These are phyloP conservation scores for Microsporum ferrugineum DNA, from an alignment of 2,329 filamentous ascomycete species.

Conservation along the genomic window DNA sequence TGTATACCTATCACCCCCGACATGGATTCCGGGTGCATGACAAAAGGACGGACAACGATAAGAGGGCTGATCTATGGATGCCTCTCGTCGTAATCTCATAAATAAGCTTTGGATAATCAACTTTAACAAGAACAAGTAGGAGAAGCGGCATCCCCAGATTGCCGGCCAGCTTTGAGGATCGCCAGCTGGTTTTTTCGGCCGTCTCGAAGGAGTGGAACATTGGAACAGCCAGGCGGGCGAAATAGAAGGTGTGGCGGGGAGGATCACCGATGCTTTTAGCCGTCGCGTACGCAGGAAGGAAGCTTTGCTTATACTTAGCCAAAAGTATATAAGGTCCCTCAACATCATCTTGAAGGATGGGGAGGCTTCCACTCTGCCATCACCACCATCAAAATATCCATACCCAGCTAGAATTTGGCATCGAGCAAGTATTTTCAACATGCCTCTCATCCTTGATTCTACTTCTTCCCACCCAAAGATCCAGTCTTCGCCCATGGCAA, in stretches of 20 bases:
- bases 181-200: not conserved
- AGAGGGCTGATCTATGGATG: not conserved
- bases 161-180: not conserved
- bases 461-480: not conserved
- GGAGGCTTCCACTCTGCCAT: not conserved
- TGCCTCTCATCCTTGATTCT: constrained; percentile 1
- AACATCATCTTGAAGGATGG: not conserved
- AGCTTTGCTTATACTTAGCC: not conserved
- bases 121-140: not conserved
- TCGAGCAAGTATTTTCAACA: not conserved
- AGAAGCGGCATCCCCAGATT: not conserved
- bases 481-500: not conserved
- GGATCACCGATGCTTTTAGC: not conserved
- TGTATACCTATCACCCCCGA: not conserved
- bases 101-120: not conserved
- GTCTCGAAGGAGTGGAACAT: not conserved
- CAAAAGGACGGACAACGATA: not conserved
- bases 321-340: not conserved
- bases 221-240: not conserved
- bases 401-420: not conserved
- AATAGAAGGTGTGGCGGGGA: not conserved
- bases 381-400: not conserved
- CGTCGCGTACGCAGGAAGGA: not conserved
- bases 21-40: not conserved
- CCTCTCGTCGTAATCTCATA: not conserved